Percentiles rank a stretch among this genome's conserved stretches.
phyloP scores from a whole-genome alignment of 1,139 yeast genomes.

The Sugiyamaella japonica region DNA sequence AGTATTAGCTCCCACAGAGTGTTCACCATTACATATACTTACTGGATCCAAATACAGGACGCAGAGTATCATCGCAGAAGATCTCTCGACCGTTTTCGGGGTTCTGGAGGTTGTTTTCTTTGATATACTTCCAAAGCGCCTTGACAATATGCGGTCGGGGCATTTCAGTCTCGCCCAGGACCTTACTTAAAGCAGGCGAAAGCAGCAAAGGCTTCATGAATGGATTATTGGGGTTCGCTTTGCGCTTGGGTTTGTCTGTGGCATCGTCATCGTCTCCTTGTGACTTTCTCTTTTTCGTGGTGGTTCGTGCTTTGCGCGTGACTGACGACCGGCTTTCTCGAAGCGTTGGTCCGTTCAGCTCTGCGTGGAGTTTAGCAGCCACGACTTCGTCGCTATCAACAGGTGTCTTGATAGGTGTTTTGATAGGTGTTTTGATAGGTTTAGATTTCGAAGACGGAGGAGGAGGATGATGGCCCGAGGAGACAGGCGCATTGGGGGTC shows the following conservation, averaged over 20 bases:
- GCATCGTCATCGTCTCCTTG: conserved; percentile 8
- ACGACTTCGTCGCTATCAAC: conserved; percentile 46
- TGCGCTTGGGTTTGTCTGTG: conserved; percentile 7
- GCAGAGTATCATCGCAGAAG: conserved; percentile 64
- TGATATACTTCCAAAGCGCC: conserved; percentile 71
- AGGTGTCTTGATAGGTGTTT: background rate
- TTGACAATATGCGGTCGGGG: conserved; percentile 76
- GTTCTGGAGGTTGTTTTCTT: conserved; percentile 62
- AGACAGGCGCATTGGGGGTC: background rate
- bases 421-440: conserved; percentile 20
- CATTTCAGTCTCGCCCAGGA: conserved; percentile 47
- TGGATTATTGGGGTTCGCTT: conserved; percentile 26
- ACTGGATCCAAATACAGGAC: conserved; percentile 51
- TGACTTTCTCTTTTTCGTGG: conserved; percentile 14
- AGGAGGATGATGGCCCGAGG: background rate
- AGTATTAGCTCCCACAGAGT: background rate
- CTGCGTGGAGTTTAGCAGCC: conserved; percentile 50
- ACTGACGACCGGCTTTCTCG: conserved; percentile 5
- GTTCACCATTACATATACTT: conserved; percentile 11
- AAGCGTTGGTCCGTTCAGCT: conserved; percentile 31
- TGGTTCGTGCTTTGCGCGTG: conserved; percentile 12
- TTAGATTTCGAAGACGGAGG: conserved; percentile 10
- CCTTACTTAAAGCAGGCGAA: conserved; percentile 51
- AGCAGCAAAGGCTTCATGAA: conserved; percentile 42
- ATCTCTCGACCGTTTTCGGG: conserved; percentile 68